Evolutionary conservation across 2,329 filamentous ascomycete species (phyloP).

Genomic region (Fusarium subtropicale): DNA sequence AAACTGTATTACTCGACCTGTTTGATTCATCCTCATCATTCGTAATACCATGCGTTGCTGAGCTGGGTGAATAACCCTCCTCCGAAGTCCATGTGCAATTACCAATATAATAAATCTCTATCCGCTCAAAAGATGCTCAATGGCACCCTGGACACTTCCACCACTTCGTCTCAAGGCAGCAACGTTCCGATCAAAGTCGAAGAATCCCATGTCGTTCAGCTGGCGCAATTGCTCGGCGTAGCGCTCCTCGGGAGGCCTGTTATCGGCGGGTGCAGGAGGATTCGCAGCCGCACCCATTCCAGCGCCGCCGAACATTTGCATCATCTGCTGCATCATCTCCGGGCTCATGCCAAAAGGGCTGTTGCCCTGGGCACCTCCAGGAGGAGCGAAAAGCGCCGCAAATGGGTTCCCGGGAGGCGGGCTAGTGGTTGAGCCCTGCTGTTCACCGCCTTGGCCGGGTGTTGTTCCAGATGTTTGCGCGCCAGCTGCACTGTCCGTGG

Average conservation of each 20-base stretch:
- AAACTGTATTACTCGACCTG: slow-evolving; percentile 39
- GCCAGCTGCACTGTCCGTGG: slow-evolving; percentile 44
- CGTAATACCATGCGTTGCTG: slow-evolving; percentile 20
- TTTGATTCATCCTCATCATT: slow-evolving; percentile 15
- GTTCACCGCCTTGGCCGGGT: slow-evolving; percentile 23
- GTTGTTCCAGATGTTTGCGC: slow-evolving; percentile 40
- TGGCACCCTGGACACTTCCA: slow-evolving; percentile 92
- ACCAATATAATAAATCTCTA: slow-evolving; percentile 10
- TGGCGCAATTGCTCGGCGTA: slow-evolving; percentile 92
- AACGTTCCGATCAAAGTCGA: slow-evolving; percentile 93
- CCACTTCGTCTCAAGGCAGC: slow-evolving; percentile 87
- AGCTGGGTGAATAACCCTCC: slow-evolving; percentile 9
- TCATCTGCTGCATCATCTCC: slow-evolving; percentile 66
- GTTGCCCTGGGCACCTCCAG: slow-evolving; percentile 49
- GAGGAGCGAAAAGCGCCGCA: slow-evolving; percentile 68
- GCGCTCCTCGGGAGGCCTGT: slow-evolving; percentile 89
- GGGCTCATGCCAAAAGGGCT: slow-evolving; percentile 64
- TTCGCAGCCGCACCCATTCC: slow-evolving; percentile 50
- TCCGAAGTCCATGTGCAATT: background rate
- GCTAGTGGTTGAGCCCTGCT: slow-evolving; percentile 48
- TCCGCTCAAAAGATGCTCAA: slow-evolving; percentile 74
- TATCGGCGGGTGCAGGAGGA: slow-evolving; percentile 75
- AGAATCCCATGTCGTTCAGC: slow-evolving; percentile 99
- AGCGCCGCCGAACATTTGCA: slow-evolving; percentile 60
- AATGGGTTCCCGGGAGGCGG: slow-evolving; percentile 72